Base-by-base conservation (phyloP, 441 rosid genomes). In the Kokia cookei region DNA sequence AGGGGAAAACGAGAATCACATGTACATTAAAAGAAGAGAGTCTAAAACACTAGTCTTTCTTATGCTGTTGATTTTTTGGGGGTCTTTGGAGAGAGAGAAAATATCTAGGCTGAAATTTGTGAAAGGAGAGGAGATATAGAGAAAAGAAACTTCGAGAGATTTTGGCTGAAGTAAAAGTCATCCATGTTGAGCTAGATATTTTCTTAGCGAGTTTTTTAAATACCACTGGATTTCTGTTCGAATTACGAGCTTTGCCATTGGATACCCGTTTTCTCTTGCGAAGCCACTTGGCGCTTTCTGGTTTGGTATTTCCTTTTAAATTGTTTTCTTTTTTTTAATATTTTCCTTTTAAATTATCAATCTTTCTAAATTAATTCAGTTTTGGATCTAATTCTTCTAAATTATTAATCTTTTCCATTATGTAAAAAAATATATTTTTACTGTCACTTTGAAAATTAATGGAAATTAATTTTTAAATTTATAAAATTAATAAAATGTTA, bases 81-180 rank as follows among this genome's bases (percentile, higher is more conserved):
- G 24, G 26, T 0, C 14, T 9, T 14, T 3, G 26, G 8, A 51
- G 61, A 17, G 29, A 37, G 50, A 32, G 47, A 78, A 84, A 81
- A 88, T 82, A 85, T 88, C 88, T 83, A 24, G 4, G 11, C 7
- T 9, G 74, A 26, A n/a, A 48, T 62, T 22, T 37, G 75, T 15
- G 35, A 14, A 9, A 7, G 17, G 65, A 15, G n/a, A 22, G 24
- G 5, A 37, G 58, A 74, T 71, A 61, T 7, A 71, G 5, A n/a
- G 47, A 19, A 40, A 32, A 5, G 86, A n/a, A 82, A 13, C 71
- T 87, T 84, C 90, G 80, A 88, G 88, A 89, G 76, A 78, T 53
- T 76, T 71, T 48, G 14, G 73, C 1, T 54, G 10, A 54, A 40
- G 2, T 7, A 45, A 19, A 2, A 32, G 13, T 74, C 64, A 0